These are phyloP conservation scores for Arabidopsis arenosa DNA, from an alignment of 345 rosid species.

Conservation along the genomic window DNA sequence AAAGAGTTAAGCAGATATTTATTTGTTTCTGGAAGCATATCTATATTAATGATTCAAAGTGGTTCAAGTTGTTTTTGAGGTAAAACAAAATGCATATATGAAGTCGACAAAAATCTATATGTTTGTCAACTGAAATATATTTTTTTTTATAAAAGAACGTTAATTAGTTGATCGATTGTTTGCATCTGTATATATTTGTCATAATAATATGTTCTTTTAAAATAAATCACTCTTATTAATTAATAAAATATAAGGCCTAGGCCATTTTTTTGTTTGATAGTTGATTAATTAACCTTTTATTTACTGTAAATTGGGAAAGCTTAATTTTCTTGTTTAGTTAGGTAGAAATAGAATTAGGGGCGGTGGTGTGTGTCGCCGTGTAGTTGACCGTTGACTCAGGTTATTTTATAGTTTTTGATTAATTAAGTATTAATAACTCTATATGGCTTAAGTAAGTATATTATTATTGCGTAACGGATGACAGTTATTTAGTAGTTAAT, in stretches of 20 bases:
- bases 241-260: no score
- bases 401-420: slow-evolving; percentile 2
- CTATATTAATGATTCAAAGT: not conserved
- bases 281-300: not conserved
- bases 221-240: not conserved
- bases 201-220: not conserved
- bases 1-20: no score
- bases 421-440: not conserved
- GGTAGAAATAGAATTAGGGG: not conserved
- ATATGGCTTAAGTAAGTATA: not conserved
- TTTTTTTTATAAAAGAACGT: no score
- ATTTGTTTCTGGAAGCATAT: not conserved
- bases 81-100: not conserved
- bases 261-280: no score
- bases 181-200: not conserved
- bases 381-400: slow-evolving; percentile 55
- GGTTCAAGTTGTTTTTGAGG: not conserved
- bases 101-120: not conserved
- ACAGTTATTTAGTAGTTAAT: slow-evolving; percentile 33
- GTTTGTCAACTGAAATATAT: no score
- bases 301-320: not conserved
- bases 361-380: slow-evolving; percentile 37
- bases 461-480: slow-evolving; percentile 35
- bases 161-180: not conserved
- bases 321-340: slow-evolving; percentile 10